A percentile compares a stretch with the other conserved stretches of the same genome.
Evolutionary conservation across 1,284 basidiomycete species (phyloP).

Genomic region (Ganoderma boninense): DNA sequence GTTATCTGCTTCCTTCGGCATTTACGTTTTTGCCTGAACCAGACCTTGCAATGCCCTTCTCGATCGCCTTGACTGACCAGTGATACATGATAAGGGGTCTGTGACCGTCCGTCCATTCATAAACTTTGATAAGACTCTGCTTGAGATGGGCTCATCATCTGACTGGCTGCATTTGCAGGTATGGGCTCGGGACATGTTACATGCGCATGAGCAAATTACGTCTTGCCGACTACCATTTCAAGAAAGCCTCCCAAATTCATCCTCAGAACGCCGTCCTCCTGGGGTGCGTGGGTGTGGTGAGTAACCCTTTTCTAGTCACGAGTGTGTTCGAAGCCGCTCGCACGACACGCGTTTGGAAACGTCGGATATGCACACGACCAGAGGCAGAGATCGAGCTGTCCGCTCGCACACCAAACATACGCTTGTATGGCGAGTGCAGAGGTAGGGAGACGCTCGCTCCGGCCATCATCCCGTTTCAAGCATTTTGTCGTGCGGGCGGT

Average conservation of each 20-base stretch:
- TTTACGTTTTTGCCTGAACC: not conserved
- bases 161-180: constrained; percentile 62
- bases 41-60: not conserved
- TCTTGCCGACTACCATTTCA: constrained; percentile 94
- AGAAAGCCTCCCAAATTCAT: constrained; percentile 89
- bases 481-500: not conserved
- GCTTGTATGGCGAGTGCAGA: not conserved
- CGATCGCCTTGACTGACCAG: not conserved
- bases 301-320: constrained; percentile 40
- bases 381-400: not conserved
- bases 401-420: not conserved
- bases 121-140: constrained; percentile 16
- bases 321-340: constrained; percentile 13
- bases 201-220: constrained; percentile 89
- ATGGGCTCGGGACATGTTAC: constrained; percentile 96
- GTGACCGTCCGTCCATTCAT: not conserved
- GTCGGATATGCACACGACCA: not conserved
- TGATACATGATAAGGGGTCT: not conserved
- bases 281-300: constrained; percentile 90
- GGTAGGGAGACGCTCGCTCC: not conserved
- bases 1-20: not conserved
- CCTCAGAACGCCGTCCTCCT: constrained; percentile 90
- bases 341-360: constrained; percentile 7
- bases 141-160: constrained; percentile 19
- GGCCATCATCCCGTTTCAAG: not conserved